Evolutionary conservation across 495 filamentous ascomycete genomes (phyloP), one percentile per base, ranked within the genome.

Genomic region (Bryoglossum gracile): DNA sequence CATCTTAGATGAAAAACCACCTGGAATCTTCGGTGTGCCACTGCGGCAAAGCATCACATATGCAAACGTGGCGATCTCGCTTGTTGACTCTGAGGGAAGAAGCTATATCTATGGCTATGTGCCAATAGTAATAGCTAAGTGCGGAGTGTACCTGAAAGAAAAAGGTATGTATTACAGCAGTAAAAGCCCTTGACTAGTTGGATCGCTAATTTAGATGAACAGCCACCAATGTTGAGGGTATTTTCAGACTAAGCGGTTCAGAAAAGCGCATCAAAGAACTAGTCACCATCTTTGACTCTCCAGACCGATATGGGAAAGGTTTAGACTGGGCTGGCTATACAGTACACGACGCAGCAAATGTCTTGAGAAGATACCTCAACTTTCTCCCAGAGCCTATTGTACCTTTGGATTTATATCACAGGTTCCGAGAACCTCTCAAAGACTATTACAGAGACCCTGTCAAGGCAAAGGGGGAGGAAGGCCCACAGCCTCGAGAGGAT

Each of bases 41-140:
- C 79, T 99, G 38, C 85, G 87, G 50, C 80, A 85, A 54, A 96
- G 91, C 70, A 99, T 99, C 65, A 84, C 87, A 24, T 99, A 99
- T 62, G 92, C 92, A 47, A 99, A 99, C 66, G 92, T 99, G 53
- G 92, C 92, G 43, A 99, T 99, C 57, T 96, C 90, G 43, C 78
- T 99, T 25, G 85, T 87, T 52, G 87, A 96, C 64, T 84, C 85
- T 42, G 77, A 89, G 46, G 92, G 91, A 13, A 79, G 90, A 60
- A 95, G 89, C 64, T 96, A 92, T 63, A 95, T 96, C 21, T 99
- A 99, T 65, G 92, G 92, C 56, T 99, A 99, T 63, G 90, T 99
- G 4, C 92, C 92, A 8, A 96, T 99, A 55, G 91, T 99, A 38
- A 91, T 99, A 32, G 92, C 92, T 3, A 99, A 99, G 66, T 99